phyloP scores from a whole-genome alignment of 768 basidiomycete species.

The Suillus alpinus region DNA sequence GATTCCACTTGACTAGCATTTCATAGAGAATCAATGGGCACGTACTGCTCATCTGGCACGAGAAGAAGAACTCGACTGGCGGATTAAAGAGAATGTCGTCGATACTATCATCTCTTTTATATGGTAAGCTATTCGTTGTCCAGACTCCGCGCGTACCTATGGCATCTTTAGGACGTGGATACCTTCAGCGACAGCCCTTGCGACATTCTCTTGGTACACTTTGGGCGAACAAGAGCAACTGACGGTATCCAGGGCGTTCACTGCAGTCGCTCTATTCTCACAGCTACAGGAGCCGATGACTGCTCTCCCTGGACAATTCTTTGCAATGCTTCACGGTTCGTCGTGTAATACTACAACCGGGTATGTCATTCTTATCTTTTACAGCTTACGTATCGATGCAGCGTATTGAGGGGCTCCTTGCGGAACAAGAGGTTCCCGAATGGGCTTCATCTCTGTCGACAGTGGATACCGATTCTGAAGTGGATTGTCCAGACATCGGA shows the following conservation, averaged over 20 bases:
- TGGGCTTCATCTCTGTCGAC: slow-evolving; percentile 71
- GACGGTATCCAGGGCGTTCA: slow-evolving; percentile 81
- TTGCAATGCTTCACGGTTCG: slow-evolving; percentile 61
- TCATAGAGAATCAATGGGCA: slow-evolving; percentile 59
- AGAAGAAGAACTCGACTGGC: slow-evolving; percentile 64
- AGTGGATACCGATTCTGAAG: slow-evolving; percentile 6
- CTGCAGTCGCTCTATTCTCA: slow-evolving; percentile 72
- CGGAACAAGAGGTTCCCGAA: slow-evolving; percentile 72
- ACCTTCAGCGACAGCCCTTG: slow-evolving; percentile 64
- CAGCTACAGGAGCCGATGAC: slow-evolving; percentile 70
- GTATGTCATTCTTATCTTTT: slow-evolving; percentile 4
- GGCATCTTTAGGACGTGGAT: slow-evolving; percentile 59
- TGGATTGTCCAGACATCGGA: slow-evolving; percentile 36
- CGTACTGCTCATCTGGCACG: slow-evolving; percentile 48
- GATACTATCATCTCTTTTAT: slow-evolving; percentile 66
- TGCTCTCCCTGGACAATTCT: slow-evolving; percentile 58
- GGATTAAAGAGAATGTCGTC: slow-evolving; percentile 60
- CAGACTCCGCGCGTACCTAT: slow-evolving; percentile 2
- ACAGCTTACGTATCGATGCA: slow-evolving; percentile 76
- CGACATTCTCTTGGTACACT: slow-evolving; percentile 65
- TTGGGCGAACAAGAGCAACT: slow-evolving; percentile 60
- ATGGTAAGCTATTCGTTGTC: slow-evolving; percentile 39
- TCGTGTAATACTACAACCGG: not conserved
- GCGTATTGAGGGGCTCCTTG: slow-evolving; percentile 71
- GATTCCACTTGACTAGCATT: not conserved